phyloP scores from a whole-genome alignment of 2,329 filamentous ascomycete species.

The Stachybotrys echinatus region DNA sequence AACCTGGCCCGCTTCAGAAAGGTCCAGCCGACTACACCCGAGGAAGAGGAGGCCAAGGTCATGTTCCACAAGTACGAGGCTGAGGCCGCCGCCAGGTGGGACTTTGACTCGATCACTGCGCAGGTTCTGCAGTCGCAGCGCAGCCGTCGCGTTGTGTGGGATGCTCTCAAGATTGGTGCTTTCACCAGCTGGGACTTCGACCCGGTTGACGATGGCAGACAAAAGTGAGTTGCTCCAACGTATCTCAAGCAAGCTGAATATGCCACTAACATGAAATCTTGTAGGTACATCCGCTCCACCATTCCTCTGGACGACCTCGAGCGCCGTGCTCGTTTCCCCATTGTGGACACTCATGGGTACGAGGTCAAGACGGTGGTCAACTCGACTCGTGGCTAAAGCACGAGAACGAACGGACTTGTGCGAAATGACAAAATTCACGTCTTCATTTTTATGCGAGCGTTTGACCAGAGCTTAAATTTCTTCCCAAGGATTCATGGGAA shows the following conservation, averaged over 20 bases:
- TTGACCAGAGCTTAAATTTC: too few relatives aligned
- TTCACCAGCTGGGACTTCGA: conserved; percentile 85
- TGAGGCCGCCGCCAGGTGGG: conserved; percentile 73
- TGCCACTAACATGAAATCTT: conserved; percentile 8
- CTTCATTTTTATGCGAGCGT: too few relatives aligned
- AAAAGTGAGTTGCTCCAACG: conserved; percentile 45
- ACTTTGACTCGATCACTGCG: conserved; percentile 71
- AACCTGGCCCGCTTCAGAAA: conserved; percentile 58
- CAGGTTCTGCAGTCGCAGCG: conserved; percentile 75
- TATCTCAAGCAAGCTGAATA: not conserved
- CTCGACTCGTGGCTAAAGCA: conserved; percentile 23
- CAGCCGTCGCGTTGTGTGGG: conserved; percentile 72
- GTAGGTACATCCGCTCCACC: conserved; percentile 83
- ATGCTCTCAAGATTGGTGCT: conserved; percentile 67
- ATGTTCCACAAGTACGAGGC: conserved; percentile 62
- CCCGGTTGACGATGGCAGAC: conserved; percentile 63
- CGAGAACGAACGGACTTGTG: too few relatives aligned
- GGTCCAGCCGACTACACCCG: conserved; percentile 29
- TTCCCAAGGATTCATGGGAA: conserved; percentile 5
- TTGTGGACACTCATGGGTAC: conserved; percentile 51
- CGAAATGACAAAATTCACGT: conserved; percentile 7
- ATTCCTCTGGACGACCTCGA: conserved; percentile 78
- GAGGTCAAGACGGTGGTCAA: conserved; percentile 35
- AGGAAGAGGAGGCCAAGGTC: conserved; percentile 40
- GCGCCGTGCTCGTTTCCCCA: conserved; percentile 67